Base-by-base conservation (phyloP, 2,329 filamentous ascomycete genomes). In the Diaporthe caulivora region DNA sequence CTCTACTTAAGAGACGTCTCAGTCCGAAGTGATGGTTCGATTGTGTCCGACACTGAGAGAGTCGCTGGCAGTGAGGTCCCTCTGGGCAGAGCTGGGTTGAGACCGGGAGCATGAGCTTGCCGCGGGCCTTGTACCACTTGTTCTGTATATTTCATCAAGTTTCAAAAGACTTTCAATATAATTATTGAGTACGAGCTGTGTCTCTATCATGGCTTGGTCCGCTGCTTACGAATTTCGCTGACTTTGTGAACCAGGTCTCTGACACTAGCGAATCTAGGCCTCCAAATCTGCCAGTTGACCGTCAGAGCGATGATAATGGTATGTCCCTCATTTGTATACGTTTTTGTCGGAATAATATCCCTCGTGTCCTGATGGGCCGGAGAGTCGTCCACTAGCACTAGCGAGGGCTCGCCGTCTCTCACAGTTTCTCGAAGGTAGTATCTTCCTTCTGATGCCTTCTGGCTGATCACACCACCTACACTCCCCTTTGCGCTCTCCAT, bases 1-100 rank as follows among this genome's bases (percentile, higher is more conserved):
- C 26, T 64, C 17, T 64, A 64, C 7, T 64, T 64, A 2, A 64
- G 60, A 24, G 42, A 64, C n/a, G 26, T 64, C 2, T 64, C 60
- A 49, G 60, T 64, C 17, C 60, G 18, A n/a, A 64, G 60, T 34
- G 60, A 64, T 49, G 60, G 60, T 13, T n/a, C 60, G 26, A 64
- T 64, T 24, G 60, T 64, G 29, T 64, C 60, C n/a, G 60, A 64
- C 18, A 13, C 15, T 10, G 60, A 64, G 42, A 49, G 60, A 18
- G 10, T 64, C 1, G 42, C 17, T n/a, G 60, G 60, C 42, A 64
- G 18, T 18, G 60, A 64, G 6, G 60, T 64, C n/a, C 18, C 60
- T 17, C 42, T 40, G 18, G 60, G 60, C 6, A 64, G 60, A 34
- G 60, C 60, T 34, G 60, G 60, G 9, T 34, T 49, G 29, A 34